A percentile compares a stretch with the other conserved stretches of the same genome.
phyloP scores from a whole-genome alignment of 1,284 basidiomycete genomes.

The Ceratobasidium theobromae region DNA sequence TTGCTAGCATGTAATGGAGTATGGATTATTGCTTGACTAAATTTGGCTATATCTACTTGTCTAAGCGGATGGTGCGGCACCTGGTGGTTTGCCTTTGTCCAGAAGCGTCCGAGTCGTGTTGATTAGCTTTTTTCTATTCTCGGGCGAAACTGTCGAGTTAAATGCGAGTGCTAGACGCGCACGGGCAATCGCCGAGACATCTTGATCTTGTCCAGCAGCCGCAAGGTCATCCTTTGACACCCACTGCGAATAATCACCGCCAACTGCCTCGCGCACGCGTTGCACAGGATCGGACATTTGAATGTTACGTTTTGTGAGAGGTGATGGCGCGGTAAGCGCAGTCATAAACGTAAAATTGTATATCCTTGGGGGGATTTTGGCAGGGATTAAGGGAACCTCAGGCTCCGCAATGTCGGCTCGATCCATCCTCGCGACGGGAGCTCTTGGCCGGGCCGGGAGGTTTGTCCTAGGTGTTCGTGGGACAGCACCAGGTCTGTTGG shows the following conservation, averaged over 20 bases:
- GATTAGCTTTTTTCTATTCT: constrained; percentile 8
- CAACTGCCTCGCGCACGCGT: constrained; percentile 5
- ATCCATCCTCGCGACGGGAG: neutral
- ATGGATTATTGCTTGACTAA: neutral
- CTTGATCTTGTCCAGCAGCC: constrained; percentile 2
- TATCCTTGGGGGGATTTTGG: neutral
- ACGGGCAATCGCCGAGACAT: neutral
- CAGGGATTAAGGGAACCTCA: constrained; percentile 7
- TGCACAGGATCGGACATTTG: neutral
- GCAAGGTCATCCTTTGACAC: neutral
- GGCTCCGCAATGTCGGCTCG: neutral
- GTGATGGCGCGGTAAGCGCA: neutral
- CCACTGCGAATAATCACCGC: constrained; percentile 20
- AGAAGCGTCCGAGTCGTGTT: neutral
- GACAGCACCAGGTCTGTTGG: neutral
- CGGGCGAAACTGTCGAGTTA: constrained; percentile 3
- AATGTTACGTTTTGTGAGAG: neutral
- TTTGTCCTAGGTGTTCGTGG: neutral
- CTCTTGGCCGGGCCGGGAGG: neutral
- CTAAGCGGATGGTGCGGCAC: neutral
- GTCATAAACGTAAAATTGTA: neutral
- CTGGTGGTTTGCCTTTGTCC: neutral
- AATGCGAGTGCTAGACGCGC: constrained; percentile 20
- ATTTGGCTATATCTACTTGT: neutral
- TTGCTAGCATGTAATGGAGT: neutral